These are phyloP conservation scores for Datisca glomerata DNA, from an alignment of 306 rosid genomes.

Conservation along the genomic window DNA sequence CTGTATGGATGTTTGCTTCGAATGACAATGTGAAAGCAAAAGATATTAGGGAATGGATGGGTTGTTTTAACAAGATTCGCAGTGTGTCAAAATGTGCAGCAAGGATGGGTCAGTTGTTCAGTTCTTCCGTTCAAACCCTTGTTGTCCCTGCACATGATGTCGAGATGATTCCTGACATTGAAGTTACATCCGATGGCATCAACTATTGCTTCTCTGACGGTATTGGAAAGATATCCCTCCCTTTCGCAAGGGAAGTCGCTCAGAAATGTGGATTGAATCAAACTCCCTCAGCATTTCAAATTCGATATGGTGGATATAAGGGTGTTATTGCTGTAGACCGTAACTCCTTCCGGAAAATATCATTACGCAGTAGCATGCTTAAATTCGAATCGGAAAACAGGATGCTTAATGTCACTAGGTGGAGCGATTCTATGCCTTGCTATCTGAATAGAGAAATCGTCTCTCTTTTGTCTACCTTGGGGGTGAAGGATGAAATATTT, in stretches of 20 bases:
- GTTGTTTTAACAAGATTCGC: slow-evolving; percentile 68
- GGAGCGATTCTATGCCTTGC: slow-evolving; percentile 78
- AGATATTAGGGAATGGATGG: slow-evolving; percentile 94
- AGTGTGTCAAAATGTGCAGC: slow-evolving; percentile 94
- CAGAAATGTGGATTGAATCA: slow-evolving; percentile 49
- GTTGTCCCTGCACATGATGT: slow-evolving; percentile 53
- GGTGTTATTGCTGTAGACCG: slow-evolving; percentile 86
- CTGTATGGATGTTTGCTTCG: slow-evolving; percentile 98
- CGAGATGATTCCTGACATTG: slow-evolving; percentile 80
- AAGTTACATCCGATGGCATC: slow-evolving; percentile 42
- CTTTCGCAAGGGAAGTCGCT: slow-evolving; percentile 80
- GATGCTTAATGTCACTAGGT: slow-evolving; percentile 81
- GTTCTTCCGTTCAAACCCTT: slow-evolving; percentile 73
- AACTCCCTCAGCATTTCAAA: slow-evolving; percentile 86
- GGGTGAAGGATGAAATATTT: slow-evolving; percentile 59
- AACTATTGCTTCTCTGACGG: slow-evolving; percentile 93
- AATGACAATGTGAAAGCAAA: slow-evolving; percentile 64
- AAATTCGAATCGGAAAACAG: slow-evolving; percentile 70
- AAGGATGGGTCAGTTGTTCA: slow-evolving; percentile 96
- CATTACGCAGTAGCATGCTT: slow-evolving; percentile 77
- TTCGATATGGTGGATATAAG: slow-evolving; percentile 92
- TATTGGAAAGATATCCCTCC: slow-evolving; percentile 69
- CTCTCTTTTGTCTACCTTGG: slow-evolving; percentile 63
- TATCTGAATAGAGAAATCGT: slow-evolving; percentile 86
- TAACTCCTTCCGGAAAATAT: slow-evolving; percentile 57